Evolutionary conservation across 331 rosid species (phyloP).

Genomic region (Prunus yedoensis): DNA sequence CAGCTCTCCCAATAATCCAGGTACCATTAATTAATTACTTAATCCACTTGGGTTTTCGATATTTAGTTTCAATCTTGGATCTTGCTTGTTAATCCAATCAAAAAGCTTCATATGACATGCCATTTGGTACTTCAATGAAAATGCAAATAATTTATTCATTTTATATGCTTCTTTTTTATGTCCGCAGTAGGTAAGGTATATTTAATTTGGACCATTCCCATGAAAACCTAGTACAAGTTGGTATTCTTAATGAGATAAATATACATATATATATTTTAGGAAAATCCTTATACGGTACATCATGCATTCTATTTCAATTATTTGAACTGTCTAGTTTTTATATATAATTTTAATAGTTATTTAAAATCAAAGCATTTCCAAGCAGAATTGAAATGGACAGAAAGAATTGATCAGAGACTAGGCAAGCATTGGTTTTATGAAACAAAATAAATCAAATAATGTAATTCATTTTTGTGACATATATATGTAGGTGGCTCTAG

Average conservation of each 20-base stretch:
- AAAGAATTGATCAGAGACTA: too few relatives aligned
- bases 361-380: too few relatives aligned
- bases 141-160: neutral
- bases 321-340: too few relatives aligned
- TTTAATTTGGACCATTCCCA: neutral
- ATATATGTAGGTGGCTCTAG: conserved; percentile 56
- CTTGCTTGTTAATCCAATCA: too few relatives aligned
- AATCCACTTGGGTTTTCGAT: too few relatives aligned
- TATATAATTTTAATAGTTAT: too few relatives aligned
- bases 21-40: conserved; percentile 19
- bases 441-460: neutral
- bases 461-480: neutral
- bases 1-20: conserved; percentile 77
- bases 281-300: fast-evolving
- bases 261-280: too few relatives aligned
- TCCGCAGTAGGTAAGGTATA: neutral
- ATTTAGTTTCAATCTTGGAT: too few relatives aligned
- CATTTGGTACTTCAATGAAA: too few relatives aligned
- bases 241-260: neutral
- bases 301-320: fast-evolving
- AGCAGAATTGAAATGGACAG: too few relatives aligned
- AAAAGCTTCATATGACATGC: too few relatives aligned
- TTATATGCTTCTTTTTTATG: neutral
- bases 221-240: neutral
- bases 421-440: neutral